Evolutionary conservation across 306 rosid genomes (phyloP), one percentile per base, ranked within the genome.

Genomic region (Sindora glabra): DNA sequence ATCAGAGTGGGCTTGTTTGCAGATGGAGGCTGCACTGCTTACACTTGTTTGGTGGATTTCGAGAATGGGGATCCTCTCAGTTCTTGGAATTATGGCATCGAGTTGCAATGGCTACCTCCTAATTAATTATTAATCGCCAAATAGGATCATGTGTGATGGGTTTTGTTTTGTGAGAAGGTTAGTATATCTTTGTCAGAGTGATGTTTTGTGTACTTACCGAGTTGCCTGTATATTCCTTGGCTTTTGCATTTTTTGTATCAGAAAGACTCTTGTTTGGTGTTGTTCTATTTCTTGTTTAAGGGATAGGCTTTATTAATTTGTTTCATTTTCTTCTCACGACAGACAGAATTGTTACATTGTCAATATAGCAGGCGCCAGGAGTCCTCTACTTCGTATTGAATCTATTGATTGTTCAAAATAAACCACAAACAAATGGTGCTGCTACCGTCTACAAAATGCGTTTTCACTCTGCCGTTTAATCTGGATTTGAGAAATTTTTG

Each of bases 21-120:
- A 70, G 9, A 40, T 59, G 91, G 91, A 33, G 89, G 89, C 13
- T 91, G 97, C 65, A 77, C 91, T 59, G 96, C 95, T 65, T 91
- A 85, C 32, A 85, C 96, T 48, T 77, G 69, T 6, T 68, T 87
- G 62, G 95, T 90, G 11, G 67, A 76, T 75, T 73, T 75, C 21
- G 68, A 62, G 27, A 64, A 77, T 41, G 67, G 52, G 36, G 83
- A 76, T 21, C 59, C 91, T 42, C 23, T 81, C 64, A 66, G 78
- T 16, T 59, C 80, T 17, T 90, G 97, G 97, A 81, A 56, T 30
- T 90, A 80, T 79, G 97, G 95, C 67, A 69, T 90, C 77, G 95
- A 85, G 82, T 57, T 90, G 13, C 97, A 90, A 45, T 85, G 95
- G 96, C 4, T 73, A 40, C 72, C 89, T 24, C 78, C 89, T 38